Evolutionary conservation across 2,329 filamentous ascomycete genomes (phyloP).

Genomic region (Teratosphaeriaceae sp.): DNA sequence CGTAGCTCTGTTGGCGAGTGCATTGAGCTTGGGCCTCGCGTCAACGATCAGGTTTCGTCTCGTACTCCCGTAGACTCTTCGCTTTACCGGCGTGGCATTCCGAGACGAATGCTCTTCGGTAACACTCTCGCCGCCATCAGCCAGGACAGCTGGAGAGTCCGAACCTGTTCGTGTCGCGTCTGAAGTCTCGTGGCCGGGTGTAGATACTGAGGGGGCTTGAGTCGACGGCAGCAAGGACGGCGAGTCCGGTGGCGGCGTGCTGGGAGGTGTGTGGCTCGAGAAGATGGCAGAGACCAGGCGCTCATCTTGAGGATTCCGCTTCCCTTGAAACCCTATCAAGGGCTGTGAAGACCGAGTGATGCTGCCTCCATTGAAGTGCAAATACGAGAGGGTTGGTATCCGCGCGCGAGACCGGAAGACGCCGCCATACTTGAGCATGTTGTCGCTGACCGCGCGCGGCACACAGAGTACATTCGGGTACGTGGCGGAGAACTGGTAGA

Average conservation of each 20-base stretch:
- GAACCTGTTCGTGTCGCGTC: conserved; percentile 3
- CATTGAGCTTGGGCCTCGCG: conserved; percentile 88
- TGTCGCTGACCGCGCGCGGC: conserved; percentile 88
- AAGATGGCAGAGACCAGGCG: conserved; percentile 90
- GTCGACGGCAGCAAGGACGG: conserved; percentile 6
- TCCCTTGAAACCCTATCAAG: conserved; percentile 69
- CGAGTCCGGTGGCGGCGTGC: conserved; percentile 10
- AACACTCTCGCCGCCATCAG: too few relatives aligned
- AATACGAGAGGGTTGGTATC: conserved; percentile 84
- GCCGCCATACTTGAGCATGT: conserved; percentile 87
- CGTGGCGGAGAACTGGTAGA: conserved; percentile 87
- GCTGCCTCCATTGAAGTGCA: conserved; percentile 96
- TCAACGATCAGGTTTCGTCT: conserved; percentile 94
- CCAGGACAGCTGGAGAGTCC: too few relatives aligned
- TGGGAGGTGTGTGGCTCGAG: conserved; percentile 47
- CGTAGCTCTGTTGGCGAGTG: conserved; percentile 86
- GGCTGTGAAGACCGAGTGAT: conserved; percentile 95
- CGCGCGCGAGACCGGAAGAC: conserved; percentile 82
- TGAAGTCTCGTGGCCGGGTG: neutral
- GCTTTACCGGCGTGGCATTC: conserved; percentile 8
- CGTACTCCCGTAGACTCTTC: conserved; percentile 74
- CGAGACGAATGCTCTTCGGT: conserved; percentile 12
- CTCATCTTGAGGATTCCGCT: conserved; percentile 93
- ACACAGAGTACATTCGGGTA: conserved; percentile 84
- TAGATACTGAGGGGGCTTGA: conserved; percentile 1